Base-by-base conservation (phyloP, 202 grass and related monocot genomes). In the Panicum virgatum region DNA sequence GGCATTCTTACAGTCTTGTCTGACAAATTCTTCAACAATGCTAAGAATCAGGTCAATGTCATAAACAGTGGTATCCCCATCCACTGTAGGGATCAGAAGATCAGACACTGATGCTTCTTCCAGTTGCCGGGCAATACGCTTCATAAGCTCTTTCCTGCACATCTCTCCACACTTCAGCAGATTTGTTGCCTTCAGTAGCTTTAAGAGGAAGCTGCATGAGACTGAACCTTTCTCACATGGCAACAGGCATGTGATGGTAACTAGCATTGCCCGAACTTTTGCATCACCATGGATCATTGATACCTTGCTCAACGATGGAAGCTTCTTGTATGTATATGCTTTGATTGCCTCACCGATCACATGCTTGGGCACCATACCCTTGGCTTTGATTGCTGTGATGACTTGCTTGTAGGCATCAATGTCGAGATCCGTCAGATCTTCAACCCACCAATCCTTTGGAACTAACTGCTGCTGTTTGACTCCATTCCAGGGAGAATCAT, bases 381-480 rank as follows among this genome's bases (percentile, higher is more conserved):
- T 99, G 62, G 87, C 16, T 64, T 90, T 99, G 72, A 99, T 92
- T 54, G 89, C 83, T 71, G 82, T 73, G 73, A 96, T 92, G 80
- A 99, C 69, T 77, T 89, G 85, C 73, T 92, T 92, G 75, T 90
- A 99, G 57, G 83, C 79, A 83, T 96, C 96, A 22, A 96, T 91
- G 62, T 92, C 93, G 0, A 99, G 84, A 72, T 96, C 89, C 10
- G 82, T 89, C 22, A 99, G 83, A 86, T 99, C 93, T 67, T 99
- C 96, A 20, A 93, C 89, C 92, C 92, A 99, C 96, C 96, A 99
- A 82, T 99, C 96, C 72, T 93, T 96, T 20, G 96, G 96, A 51
- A 99, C 96, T 27, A 30, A 81, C 46, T 81, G 84, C 30, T 92
- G 89, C 74, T 88, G 87, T 50, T 91, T 92, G 60, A 94, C 85